phyloP scores from a whole-genome alignment of 2,329 filamentous ascomycete species.

The Calonectria hawksworthii region DNA sequence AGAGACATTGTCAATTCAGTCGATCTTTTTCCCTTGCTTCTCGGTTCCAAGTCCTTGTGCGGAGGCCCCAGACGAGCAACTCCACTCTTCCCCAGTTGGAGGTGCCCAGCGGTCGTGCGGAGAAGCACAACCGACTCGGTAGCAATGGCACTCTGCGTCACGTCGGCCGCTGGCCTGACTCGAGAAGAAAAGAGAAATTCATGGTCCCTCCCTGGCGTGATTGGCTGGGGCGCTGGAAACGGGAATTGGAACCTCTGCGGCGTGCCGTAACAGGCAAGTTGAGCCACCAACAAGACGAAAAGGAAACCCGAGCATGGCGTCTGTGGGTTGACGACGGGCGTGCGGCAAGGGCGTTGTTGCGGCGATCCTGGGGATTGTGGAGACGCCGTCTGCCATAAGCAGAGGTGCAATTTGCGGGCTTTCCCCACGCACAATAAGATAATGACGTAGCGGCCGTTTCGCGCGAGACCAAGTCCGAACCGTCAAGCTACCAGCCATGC shows the following conservation, averaged over 20 bases:
- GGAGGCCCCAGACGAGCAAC: slow-evolving; percentile 17
- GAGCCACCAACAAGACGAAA: not conserved
- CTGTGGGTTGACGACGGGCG: not conserved
- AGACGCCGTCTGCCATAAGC: not conserved
- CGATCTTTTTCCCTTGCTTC: not conserved
- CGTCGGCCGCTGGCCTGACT: not conserved
- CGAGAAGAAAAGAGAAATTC: not conserved
- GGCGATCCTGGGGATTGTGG: slow-evolving; percentile 7
- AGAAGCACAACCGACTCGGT: slow-evolving; percentile 2
- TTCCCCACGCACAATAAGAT: slow-evolving; percentile 11
- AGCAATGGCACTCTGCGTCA: not conserved
- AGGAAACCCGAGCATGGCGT: not conserved
- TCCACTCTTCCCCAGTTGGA: not conserved
- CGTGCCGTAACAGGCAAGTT: slow-evolving; percentile 9
- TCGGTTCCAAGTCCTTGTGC: not conserved
- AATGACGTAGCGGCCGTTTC: slow-evolving; percentile 2
- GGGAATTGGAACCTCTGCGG: slow-evolving; percentile 7
- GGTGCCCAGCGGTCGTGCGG: not conserved
- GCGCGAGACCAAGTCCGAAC: not conserved
- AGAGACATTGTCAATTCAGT: not conserved
- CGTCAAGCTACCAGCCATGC: not conserved
- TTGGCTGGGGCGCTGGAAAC: not conserved
- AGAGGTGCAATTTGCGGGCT: not conserved
- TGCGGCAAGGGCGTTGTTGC: slow-evolving; percentile 4
- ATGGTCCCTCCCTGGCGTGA: not conserved